These are phyloP conservation scores for Syzygium aqueum DNA, from an alignment of 345 rosid genomes.

Conservation along the genomic window DNA sequence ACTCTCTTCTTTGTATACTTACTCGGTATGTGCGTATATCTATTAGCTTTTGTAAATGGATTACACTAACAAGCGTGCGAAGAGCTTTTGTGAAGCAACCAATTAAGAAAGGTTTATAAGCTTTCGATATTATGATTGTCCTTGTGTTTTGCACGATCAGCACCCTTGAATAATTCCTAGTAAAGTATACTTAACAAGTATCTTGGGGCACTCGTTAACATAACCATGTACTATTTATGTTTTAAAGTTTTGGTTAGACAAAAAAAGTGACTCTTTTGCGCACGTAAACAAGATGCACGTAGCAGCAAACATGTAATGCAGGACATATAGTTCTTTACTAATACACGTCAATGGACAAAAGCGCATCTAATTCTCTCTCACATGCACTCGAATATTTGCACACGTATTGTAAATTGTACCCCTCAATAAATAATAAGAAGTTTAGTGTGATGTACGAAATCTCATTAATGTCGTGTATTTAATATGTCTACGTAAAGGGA, in stretches of 20 bases:
- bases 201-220: neutral
- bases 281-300: neutral
- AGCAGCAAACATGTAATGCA: neutral
- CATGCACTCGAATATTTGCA: too few species aligned
- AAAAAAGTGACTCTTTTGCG: neutral
- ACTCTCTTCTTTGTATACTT: neutral
- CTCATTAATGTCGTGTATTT: neutral
- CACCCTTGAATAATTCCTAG: too few species aligned
- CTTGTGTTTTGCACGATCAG: neutral
- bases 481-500: too few species aligned
- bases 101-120: too few species aligned
- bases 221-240: too few species aligned
- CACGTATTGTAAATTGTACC: too few species aligned
- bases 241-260: neutral
- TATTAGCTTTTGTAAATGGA: neutral
- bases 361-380: too few species aligned
- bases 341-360: too few species aligned
- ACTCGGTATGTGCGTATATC: neutral
- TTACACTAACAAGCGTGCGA: neutral
- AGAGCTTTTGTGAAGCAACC: neutral
- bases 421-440: too few species aligned
- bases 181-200: neutral
- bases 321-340: neutral
- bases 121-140: too few species aligned
- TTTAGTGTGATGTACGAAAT: too few species aligned